A percentile compares a stretch with the other conserved stretches of the same genome.
Conservation (phyloP, 164 flowering plant species). For the Malania oleifera region DNA sequence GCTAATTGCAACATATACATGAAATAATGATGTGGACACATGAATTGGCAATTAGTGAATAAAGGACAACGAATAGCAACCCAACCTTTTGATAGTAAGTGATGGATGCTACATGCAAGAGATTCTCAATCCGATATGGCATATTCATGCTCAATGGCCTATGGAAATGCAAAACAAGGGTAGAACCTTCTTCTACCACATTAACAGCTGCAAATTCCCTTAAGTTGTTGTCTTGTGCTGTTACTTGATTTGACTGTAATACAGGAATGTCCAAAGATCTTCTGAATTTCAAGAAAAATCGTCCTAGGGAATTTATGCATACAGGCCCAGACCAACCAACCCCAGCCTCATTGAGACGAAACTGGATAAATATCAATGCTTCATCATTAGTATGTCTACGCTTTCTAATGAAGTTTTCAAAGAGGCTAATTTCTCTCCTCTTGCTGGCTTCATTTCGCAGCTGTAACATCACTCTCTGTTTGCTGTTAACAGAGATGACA, state of each 20-base stretch:
- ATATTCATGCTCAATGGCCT: slow-evolving; percentile 46
- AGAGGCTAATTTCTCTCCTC: slow-evolving; percentile 43
- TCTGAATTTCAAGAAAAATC: slow-evolving; percentile 75
- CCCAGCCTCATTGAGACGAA: slow-evolving; percentile 41
- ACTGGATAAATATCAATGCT: slow-evolving; percentile 47
- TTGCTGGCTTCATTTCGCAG: slow-evolving; percentile 32
- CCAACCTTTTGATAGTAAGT: slow-evolving; percentile 88
- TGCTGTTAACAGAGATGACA: slow-evolving; percentile 35
- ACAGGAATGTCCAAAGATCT: slow-evolving; percentile 27
- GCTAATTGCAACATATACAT: neutral
- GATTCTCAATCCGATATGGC: slow-evolving; percentile 89
- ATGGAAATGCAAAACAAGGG: slow-evolving; percentile 60
- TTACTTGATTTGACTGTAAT: slow-evolving; percentile 22
- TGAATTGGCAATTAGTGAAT: neutral
- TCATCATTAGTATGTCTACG: slow-evolving; percentile 58
- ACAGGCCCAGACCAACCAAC: slow-evolving; percentile 90
- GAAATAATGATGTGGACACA: slow-evolving; percentile 9
- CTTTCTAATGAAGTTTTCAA: slow-evolving; percentile 61
- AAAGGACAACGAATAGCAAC: slow-evolving; percentile 5
- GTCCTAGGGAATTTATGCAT: slow-evolving; percentile 81
- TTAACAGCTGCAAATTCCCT: slow-evolving; percentile 60
- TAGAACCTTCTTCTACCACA: slow-evolving; percentile 75
- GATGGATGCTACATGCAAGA: slow-evolving; percentile 44
- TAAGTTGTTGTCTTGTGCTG: slow-evolving; percentile 13
- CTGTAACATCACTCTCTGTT: slow-evolving; percentile 47